Percentiles rank a stretch among this genome's conserved stretches.
These are phyloP conservation scores for Starmera dryadoides DNA, from an alignment of 805 yeast species.

Conservation along the genomic window DNA sequence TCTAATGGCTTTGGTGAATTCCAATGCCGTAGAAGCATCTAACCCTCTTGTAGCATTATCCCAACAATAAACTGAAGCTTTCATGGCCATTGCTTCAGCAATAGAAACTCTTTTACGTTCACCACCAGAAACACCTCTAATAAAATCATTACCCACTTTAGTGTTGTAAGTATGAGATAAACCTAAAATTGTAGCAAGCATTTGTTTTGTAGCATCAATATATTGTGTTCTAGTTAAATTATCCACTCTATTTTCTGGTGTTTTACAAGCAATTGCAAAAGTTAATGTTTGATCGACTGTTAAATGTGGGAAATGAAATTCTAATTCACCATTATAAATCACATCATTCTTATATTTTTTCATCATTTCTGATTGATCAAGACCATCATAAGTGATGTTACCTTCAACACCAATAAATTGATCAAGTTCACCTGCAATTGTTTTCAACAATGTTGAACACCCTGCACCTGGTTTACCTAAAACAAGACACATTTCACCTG, in stretches of 20 bases:
- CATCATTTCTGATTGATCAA: constrained; percentile 53
- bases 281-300: constrained; percentile 68
- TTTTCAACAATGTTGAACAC: constrained; percentile 61
- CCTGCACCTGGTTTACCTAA: constrained; percentile 78
- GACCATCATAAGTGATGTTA: constrained; percentile 53
- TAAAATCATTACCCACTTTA: constrained; percentile 52
- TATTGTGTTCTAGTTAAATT: constrained; percentile 40
- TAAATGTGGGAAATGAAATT: constrained; percentile 69
- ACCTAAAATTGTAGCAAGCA: constrained; percentile 50
- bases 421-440: constrained; percentile 52
- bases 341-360: constrained; percentile 47
- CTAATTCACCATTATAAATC: constrained; percentile 55
- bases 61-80: constrained; percentile 62
- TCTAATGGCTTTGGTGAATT: constrained; percentile 61
- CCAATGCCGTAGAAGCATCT: constrained; percentile 79
- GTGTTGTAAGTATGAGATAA: constrained; percentile 52
- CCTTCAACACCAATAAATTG: constrained; percentile 42
- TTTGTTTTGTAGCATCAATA: constrained; percentile 38
- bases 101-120: constrained; percentile 81
- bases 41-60: constrained; percentile 85
- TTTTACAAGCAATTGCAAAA: constrained; percentile 64
- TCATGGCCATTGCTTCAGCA: constrained; percentile 65
- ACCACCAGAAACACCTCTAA: constrained; percentile 80
- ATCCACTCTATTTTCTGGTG: constrained; percentile 49
- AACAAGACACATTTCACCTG: constrained; percentile 67